Evolutionary conservation across 1,139 yeast genomes (phyloP).

Genomic region (Blastobotrys illinoisensis): DNA sequence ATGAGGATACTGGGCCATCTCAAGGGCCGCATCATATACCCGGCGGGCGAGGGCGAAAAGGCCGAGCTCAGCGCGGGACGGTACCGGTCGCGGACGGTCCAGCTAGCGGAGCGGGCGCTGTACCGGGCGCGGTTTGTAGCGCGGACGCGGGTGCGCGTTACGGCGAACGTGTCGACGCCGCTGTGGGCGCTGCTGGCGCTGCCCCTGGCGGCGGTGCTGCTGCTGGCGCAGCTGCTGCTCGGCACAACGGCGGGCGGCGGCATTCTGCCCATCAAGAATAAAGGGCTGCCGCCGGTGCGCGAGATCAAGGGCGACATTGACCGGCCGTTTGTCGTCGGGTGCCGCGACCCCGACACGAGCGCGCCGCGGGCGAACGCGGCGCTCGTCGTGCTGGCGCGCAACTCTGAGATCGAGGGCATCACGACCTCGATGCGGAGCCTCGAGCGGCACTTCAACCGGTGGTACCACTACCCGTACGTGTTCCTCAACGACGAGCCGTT

Average conservation of each 20-base stretch:
- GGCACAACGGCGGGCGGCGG: constrained; percentile 2
- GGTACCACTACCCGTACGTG: constrained; percentile 76
- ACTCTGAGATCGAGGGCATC: constrained; percentile 50
- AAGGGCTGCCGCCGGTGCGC: constrained; percentile 3
- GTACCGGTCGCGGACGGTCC: constrained; percentile 3
- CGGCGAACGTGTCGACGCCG: constrained; percentile 9
- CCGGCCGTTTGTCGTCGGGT: constrained; percentile 33
- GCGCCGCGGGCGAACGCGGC: constrained; percentile 64
- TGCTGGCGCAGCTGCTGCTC: constrained; percentile 4
- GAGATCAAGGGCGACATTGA: constrained; percentile 19
- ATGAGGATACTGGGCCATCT: neutral
- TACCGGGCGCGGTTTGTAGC: constrained; percentile 1
- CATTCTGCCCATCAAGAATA: neutral
- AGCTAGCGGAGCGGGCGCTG: neutral
- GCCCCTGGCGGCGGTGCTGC: constrained; percentile 5
- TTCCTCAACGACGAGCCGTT: constrained; percentile 71
- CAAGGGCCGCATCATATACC: constrained; percentile 8
- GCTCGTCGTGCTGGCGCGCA: constrained; percentile 62
- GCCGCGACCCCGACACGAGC: constrained; percentile 30
- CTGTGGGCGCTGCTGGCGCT: constrained; percentile 7
- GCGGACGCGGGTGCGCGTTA: constrained; percentile 9
- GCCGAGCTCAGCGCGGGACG: neutral
- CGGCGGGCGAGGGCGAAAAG: constrained; percentile 2
- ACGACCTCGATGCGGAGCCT: constrained; percentile 50
- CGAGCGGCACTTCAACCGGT: constrained; percentile 59